Evolutionary conservation across 176 grass and related monocot genomes (phyloP).

Genomic region (Leersia perrieri): DNA sequence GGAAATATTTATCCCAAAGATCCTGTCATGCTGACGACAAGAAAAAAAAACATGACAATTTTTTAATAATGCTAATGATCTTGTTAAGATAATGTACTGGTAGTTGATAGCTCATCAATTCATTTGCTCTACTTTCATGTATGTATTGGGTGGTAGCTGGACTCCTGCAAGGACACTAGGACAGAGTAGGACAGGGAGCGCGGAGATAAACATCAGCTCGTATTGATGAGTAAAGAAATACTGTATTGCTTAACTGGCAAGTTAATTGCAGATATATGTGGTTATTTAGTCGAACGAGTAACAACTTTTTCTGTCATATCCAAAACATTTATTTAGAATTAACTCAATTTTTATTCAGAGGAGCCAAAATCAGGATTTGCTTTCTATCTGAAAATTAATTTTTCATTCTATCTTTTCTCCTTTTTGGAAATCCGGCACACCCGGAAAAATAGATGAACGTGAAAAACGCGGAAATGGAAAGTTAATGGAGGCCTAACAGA

Average conservation of each 20-base stretch:
- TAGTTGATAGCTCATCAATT: neutral
- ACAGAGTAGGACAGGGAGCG: neutral
- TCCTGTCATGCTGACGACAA: no score
- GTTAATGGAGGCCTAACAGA: no score
- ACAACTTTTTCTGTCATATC: neutral
- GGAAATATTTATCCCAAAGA: neutral
- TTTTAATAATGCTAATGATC: neutral
- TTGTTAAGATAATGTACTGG: neutral
- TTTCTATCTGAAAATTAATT: no score
- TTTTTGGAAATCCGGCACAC: no score
- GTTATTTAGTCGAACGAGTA: neutral
- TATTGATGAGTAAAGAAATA: neutral
- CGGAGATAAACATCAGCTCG: neutral
- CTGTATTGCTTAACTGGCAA: neutral
- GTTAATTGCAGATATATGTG: neutral
- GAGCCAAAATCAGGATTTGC: no score
- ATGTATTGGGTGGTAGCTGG: neutral
- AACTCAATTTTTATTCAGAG: neutral
- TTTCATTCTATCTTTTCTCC: no score
- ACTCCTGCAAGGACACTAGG: neutral
- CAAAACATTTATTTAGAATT: neutral
- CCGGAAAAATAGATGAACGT: no score
- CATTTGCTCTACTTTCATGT: neutral
- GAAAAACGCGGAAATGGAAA: no score
- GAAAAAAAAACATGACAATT: no score